A percentile compares a stretch with the other conserved stretches of the same genome.
Evolutionary conservation across 768 basidiomycete genomes (phyloP).

Genomic region (Rossbeevera mucosa): DNA sequence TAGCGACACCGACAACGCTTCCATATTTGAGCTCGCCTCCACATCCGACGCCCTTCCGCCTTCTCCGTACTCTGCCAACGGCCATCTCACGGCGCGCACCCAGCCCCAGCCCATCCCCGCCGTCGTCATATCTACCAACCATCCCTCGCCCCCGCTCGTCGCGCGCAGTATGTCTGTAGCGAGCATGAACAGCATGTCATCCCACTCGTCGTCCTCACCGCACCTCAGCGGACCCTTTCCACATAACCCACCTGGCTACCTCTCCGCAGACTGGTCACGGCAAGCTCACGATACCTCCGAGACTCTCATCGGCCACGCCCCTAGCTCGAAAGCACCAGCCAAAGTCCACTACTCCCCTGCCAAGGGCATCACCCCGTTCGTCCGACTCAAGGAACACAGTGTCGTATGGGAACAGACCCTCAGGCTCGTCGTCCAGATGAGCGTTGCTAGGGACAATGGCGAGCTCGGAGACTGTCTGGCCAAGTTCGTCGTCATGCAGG

Average conservation of each 20-base stretch:
- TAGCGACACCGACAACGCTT: slow-evolving; percentile 24
- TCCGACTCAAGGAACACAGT: slow-evolving; percentile 58
- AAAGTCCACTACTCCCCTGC: slow-evolving; percentile 33
- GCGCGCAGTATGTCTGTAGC: slow-evolving; percentile 20
- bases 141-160: slow-evolving; percentile 5
- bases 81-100: slow-evolving; percentile 2
- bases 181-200: slow-evolving; percentile 21
- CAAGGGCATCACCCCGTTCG: slow-evolving; percentile 58
- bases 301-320: not conserved
- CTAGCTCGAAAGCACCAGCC: not conserved
- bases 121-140: slow-evolving; percentile 25
- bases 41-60: slow-evolving; percentile 24
- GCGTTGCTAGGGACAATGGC: slow-evolving; percentile 48
- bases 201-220: slow-evolving; percentile 12
- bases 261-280: slow-evolving; percentile 27
- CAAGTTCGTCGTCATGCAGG: slow-evolving; percentile 63
- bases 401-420: slow-evolving; percentile 59
- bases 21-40: slow-evolving; percentile 23
- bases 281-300: slow-evolving; percentile 5
- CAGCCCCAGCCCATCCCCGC: slow-evolving; percentile 20
- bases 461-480: slow-evolving; percentile 53
- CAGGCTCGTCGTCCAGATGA: slow-evolving; percentile 54
- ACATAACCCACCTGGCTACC: slow-evolving; percentile 14
- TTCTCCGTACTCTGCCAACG: slow-evolving; percentile 9
- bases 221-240: not conserved